phyloP scores from a whole-genome alignment of 768 basidiomycete species.

The Flagelloscypha sp. region DNA sequence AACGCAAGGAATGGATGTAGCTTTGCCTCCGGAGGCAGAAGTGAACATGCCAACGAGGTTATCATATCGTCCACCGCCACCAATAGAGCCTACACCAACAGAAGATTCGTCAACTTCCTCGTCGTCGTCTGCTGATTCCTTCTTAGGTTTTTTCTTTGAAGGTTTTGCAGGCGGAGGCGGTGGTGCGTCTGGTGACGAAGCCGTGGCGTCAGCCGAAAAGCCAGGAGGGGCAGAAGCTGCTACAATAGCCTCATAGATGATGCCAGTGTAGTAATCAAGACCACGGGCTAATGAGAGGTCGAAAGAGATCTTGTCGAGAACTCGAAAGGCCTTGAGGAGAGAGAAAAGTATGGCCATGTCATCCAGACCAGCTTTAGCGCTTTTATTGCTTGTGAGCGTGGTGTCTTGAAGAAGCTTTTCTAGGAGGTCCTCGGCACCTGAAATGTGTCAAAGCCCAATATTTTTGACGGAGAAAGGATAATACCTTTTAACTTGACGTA shows the following conservation, averaged over 20 bases:
- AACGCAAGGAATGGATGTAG: constrained; percentile 70
- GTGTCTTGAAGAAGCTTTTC: constrained; percentile 58
- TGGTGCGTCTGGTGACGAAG: constrained; percentile 25
- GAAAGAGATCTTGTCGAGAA: constrained; percentile 85
- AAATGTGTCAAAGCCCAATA: constrained; percentile 1
- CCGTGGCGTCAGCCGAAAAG: constrained; percentile 46
- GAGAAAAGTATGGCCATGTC: constrained; percentile 86
- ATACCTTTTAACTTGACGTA: constrained; percentile 93
- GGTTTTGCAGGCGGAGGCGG: constrained; percentile 22
- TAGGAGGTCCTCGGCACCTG: constrained; percentile 76
- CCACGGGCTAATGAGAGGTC: constrained; percentile 97
- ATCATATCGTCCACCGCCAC: constrained; percentile 97
- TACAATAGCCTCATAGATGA: constrained; percentile 95
- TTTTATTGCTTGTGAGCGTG: constrained; percentile 56
- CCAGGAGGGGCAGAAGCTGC: constrained; percentile 91
- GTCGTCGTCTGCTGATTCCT: constrained; percentile 44
- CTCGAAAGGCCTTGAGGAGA: constrained; percentile 72
- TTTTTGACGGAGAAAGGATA: background rate
- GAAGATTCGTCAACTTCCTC: constrained; percentile 89
- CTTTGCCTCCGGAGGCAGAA: constrained; percentile 67
- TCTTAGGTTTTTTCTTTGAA: constrained; percentile 35
- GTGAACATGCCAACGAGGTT: constrained; percentile 88
- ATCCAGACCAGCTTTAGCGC: constrained; percentile 71
- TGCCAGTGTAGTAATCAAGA: constrained; percentile 96
- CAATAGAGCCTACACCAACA: constrained; percentile 97